Base-by-base conservation (phyloP, 441 rosid genomes). In the Biscutella auriculata region DNA sequence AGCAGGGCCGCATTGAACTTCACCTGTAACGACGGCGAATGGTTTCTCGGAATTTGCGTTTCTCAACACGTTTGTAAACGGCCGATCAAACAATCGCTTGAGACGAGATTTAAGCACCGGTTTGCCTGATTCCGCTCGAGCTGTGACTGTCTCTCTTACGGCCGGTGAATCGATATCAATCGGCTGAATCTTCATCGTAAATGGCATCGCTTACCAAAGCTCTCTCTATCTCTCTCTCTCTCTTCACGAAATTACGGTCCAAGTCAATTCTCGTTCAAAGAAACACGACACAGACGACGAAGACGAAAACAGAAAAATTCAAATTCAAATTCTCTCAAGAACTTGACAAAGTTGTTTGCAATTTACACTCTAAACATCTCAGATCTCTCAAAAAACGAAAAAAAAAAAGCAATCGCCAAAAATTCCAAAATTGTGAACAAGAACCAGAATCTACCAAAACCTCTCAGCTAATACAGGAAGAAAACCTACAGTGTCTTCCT, bases 131-230 rank as follows among this genome's bases (percentile, higher is more conserved):
- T 87, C 97, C 9, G 75, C 48, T 53, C 82, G 70, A 41, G 76
- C 52, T 21, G 58, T 45, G n/a, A n/a, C n/a, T n/a, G n/a, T n/a
- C 8, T 73, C 76, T 8, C 64, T 48, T 4, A 45, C 63, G 23
- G 73, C 36, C 11, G 60, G 73, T 32, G 70, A 75, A 56, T 85
- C 84, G 64, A 73, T 64, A 70, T 87, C 88, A 52, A 87, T 76
- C 16, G 98, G 98, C 44, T 85, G 95, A 80, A 91, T 79, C 87
- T 91, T 91, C 87, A 89, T 85, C 53, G 75, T 78, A 65, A 70
- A 63, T 43, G 70, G 70, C 66, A 63, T 70, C 53, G 60, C 29
- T 60, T 16, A 34, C 47, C 39, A 43, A 52, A 35, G 65, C 27
- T 71, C 62, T 52, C 42, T 58, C 35, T 21, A n/a, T 63, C 57